Evolutionary conservation across 2,329 filamentous ascomycete species (phyloP), one percentile per base, ranked within the genome.

Genomic region (Phyllosticta citrichinensis): DNA sequence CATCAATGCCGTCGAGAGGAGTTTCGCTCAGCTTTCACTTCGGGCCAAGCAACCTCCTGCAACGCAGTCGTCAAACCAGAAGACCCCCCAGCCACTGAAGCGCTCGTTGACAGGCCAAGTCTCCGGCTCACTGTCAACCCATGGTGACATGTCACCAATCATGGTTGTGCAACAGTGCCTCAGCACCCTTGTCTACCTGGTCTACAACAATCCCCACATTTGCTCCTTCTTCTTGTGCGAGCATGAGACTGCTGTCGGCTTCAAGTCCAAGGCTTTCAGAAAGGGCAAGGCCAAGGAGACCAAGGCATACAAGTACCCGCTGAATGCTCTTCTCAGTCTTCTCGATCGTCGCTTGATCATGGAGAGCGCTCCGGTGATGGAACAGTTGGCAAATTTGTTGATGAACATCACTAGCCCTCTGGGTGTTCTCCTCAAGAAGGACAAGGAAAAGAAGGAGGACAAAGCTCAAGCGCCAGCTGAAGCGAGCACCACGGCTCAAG

Each of bases 291-390:
- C 79, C 58, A 94, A 93, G 74, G 93, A 96, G 65, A 84, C 80
- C 66, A 95, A 88, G 73, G 86, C 89, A 27, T 86, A 87, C 66
- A 94, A 90, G 71, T 99, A 88, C 71, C 91, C 95, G 10, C 83
- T 99, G 71, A 99, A 99, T 72, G 91, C 92, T 14, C 78, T 99
- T 30, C 81, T 99, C 55, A 87, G 86, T 63, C 81, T 99, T 5
- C 81, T 99, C 22, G 94, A 97, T 71, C 88, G 94, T n/a, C 89
- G 91, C 65, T 80, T 97, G 63, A 92, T 99, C 65, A 96, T 96
- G 77, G 94, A 99, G 75, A 99, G 91, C 75, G 92, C 93, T n/a
- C 82, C 87, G 6, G 93, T 96, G 61, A 97, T 99, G 92, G 93
- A 96, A 67, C 87, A 91, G 64, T 81, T 99, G 25, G 94, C 94